Percentiles rank a stretch among this genome's conserved stretches.
Conservation (phyloP, 306 rosid genomes). For the Senna tora region DNA sequence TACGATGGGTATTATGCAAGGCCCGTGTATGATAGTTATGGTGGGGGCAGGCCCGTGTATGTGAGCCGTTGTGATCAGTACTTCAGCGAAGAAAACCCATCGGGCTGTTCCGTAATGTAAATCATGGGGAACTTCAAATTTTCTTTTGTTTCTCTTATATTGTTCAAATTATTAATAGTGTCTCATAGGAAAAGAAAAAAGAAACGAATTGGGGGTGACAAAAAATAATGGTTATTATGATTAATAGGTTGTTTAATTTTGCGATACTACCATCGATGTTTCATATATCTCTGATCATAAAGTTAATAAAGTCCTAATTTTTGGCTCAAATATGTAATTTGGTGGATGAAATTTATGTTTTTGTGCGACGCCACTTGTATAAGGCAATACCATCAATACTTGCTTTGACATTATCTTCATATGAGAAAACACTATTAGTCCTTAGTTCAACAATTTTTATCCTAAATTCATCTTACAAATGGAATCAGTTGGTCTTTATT, state of each 20-base stretch:
- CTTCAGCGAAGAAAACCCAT: conserved; percentile 54
- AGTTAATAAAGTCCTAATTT: conserved; percentile 33
- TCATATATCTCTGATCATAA: conserved; percentile 11
- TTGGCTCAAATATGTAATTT: neutral
- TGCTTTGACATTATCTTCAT: too few species aligned
- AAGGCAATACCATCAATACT: too few species aligned
- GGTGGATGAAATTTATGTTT: too few species aligned
- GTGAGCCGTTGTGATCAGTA: conserved; percentile 53
- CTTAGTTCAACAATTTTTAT: too few species aligned
- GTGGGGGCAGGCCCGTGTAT: conserved; percentile 47
- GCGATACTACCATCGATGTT: conserved; percentile 12
- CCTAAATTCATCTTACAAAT: too few species aligned
- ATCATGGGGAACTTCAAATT: neutral
- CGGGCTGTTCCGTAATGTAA: conserved; percentile 58
- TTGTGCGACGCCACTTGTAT: too few species aligned
- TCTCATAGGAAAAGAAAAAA: conserved; percentile 3
- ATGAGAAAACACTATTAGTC: too few species aligned
- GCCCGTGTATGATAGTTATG: conserved; percentile 61
- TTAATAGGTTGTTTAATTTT: neutral
- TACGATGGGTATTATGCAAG: conserved; percentile 49
- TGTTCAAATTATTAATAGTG: conserved; percentile 1
- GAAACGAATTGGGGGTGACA: neutral
- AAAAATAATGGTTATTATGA: conserved; percentile 4
- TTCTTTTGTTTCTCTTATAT: conserved; percentile 8
- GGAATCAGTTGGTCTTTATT: too few species aligned